A percentile compares a stretch with the other conserved stretches of the same genome.
phyloP scores from a whole-genome alignment of 2,329 filamentous ascomycete genomes.

The Trichoderma sp. region DNA sequence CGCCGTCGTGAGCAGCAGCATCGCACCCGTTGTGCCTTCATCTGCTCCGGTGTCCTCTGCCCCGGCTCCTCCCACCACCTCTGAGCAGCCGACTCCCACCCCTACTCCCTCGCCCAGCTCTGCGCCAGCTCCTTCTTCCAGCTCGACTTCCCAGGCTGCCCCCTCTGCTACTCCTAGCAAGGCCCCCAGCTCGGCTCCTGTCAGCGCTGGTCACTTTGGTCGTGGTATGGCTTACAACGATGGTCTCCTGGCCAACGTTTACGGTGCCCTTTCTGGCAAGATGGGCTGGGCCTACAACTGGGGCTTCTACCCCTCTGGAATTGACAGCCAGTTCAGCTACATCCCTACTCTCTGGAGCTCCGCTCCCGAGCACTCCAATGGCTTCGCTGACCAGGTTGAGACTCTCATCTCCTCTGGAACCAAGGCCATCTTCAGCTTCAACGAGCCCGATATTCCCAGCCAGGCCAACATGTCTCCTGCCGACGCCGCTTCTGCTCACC shows the following conservation, averaged over 20 bases:
- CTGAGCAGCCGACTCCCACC: slow-evolving; percentile 9
- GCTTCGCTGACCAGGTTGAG: slow-evolving; percentile 55
- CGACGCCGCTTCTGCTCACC: slow-evolving; percentile 55
- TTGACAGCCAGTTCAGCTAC: slow-evolving; percentile 53
- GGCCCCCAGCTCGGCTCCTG: slow-evolving; percentile 21
- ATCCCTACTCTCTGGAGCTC: slow-evolving; percentile 69
- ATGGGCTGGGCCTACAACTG: slow-evolving; percentile 68
- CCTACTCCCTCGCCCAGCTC: slow-evolving; percentile 13
- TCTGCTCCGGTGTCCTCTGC: slow-evolving; percentile 10
- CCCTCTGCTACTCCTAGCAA: slow-evolving; percentile 13
- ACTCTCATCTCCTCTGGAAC: slow-evolving; percentile 56
- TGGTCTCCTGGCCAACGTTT: slow-evolving; percentile 52
- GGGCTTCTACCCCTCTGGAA: slow-evolving; percentile 50
- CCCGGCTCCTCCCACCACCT: slow-evolving; percentile 21
- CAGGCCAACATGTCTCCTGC: slow-evolving; percentile 61
- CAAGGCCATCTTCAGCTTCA: slow-evolving; percentile 65
- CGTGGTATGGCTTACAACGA: slow-evolving; percentile 71
- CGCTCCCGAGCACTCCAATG: slow-evolving; percentile 43
- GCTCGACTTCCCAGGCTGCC: slow-evolving; percentile 19
- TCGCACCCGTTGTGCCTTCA: slow-evolving; percentile 3
- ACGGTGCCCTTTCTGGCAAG: slow-evolving; percentile 48
- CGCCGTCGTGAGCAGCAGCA: slow-evolving; percentile 7
- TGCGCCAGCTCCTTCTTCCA: slow-evolving; percentile 6
- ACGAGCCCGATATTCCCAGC: slow-evolving; percentile 66
- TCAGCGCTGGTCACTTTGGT: slow-evolving; percentile 27